Percentiles rank a stretch among this genome's conserved stretches.
These are phyloP conservation scores for Globomyces sp. DNA, from an alignment of 371 early-diverging fungal species.

Conservation along the genomic window DNA sequence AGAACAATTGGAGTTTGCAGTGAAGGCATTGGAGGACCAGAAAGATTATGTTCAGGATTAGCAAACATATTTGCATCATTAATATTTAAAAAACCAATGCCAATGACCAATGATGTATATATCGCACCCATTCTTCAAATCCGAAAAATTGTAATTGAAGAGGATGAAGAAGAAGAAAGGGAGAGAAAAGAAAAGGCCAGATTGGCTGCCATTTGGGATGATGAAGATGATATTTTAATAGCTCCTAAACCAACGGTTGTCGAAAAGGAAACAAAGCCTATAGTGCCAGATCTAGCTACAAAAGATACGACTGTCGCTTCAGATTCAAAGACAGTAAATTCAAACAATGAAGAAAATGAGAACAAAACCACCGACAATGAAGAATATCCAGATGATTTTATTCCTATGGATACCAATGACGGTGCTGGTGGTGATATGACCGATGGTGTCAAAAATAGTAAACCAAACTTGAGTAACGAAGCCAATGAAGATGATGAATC, in stretches of 20 bases:
- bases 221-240: background rate
- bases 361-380: background rate
- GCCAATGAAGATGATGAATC: too few species aligned
- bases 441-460: too few species aligned
- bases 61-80: constrained; percentile 4
- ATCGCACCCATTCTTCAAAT: background rate
- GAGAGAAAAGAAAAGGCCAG: background rate
- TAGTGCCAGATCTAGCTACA: background rate
- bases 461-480: too few species aligned
- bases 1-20: constrained; percentile 10
- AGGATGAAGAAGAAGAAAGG: background rate
- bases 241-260: background rate
- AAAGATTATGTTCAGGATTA: constrained; percentile 2
- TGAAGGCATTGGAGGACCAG: background rate
- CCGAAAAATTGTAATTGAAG: background rate
- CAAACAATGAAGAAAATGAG: background rate
- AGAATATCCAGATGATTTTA: background rate
- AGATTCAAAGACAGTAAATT: background rate
- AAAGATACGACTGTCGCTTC: too few species aligned
- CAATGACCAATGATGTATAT: constrained; percentile 4
- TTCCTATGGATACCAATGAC: background rate
- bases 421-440: too few species aligned
- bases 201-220: background rate
- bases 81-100: constrained; percentile 2
- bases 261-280: background rate